Conservation (phyloP, 2,329 filamentous ascomycete species). For the Coniochaeta sp. region DNA sequence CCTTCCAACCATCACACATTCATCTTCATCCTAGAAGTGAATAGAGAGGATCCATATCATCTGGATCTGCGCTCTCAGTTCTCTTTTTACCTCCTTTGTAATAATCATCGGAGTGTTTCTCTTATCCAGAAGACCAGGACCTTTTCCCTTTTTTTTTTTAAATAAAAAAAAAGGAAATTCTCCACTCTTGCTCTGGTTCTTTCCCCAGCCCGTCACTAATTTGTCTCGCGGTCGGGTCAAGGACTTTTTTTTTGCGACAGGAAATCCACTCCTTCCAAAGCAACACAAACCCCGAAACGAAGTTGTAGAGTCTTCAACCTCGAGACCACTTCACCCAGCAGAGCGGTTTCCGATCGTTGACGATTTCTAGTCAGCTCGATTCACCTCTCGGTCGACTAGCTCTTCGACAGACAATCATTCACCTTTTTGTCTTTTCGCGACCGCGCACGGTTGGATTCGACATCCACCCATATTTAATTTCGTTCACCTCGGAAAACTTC, state of each 20-base stretch:
- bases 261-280: constrained; percentile 7
- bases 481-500: constrained; percentile 1
- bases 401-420: background rate
- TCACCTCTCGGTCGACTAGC: background rate
- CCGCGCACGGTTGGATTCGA: constrained; percentile 22
- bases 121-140: background rate
- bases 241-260: constrained; percentile 6
- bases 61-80: background rate
- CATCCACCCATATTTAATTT: constrained; percentile 8
- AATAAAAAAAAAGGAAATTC: background rate
- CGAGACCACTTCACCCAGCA: background rate
- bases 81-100: background rate
- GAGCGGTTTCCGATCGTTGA: background rate
- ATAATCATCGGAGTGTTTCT: background rate
- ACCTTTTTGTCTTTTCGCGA: constrained; percentile 3
- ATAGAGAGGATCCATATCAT: background rate
- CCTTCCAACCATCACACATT: background rate
- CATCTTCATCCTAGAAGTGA: background rate
- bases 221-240: constrained; percentile 5
- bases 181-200: constrained; percentile 1
- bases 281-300: background rate
- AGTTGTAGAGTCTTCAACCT: background rate
- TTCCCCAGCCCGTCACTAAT: background rate
- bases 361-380: background rate
- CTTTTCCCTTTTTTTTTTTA: background rate